Evolutionary conservation across 2,329 filamentous ascomycete species (phyloP), one percentile per base, ranked within the genome.

Genomic region (Fusarium sp.): DNA sequence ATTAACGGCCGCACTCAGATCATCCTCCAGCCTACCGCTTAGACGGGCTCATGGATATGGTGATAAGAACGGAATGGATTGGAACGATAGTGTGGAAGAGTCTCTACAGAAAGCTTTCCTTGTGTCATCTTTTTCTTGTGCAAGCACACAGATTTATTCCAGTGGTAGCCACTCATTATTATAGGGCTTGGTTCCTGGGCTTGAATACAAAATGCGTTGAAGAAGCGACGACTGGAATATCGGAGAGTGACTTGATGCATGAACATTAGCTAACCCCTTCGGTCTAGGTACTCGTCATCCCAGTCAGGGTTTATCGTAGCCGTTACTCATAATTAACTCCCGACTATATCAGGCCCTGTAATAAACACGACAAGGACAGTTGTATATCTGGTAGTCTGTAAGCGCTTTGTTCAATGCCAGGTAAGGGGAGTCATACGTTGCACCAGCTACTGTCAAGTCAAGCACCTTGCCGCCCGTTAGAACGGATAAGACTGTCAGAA

Each of bases 1-100:
- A 41, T 70, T 11, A 62, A 35, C 6, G 67, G 63, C 1, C 35
- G 63, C n/a, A 70, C 67, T 34, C 67, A 70, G n/a, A 50, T 70
- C 41, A 66, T 66, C 13, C 52, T 70, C 5, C 57, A 60, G 18
- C 57, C 57, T 9, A n/a, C 37, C 32, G 57, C 57, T 60, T 60
- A 60, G 18, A 16, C 43, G 16, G 32, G 16, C 20, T 37, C 34
- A 11, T 37, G 34, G 14, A 1, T 52, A 27, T 50, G 9, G 25
- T 30, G 6, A 13, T 16, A 18, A 10, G 25, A 25, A 18, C 16
- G 4, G 16, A n/a, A 30, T 30, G 25, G 14, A n/a, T 50, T 18
- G 45, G 45, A 30, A 50, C 3, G 16, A 30, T 50, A 50, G 23
- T 56, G 32, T 56, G 14, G 18, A 34, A n/a, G 50, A 23, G 18